These are phyloP conservation scores for Ricinus communis DNA, from an alignment of 345 rosid genomes.

Conservation along the genomic window DNA sequence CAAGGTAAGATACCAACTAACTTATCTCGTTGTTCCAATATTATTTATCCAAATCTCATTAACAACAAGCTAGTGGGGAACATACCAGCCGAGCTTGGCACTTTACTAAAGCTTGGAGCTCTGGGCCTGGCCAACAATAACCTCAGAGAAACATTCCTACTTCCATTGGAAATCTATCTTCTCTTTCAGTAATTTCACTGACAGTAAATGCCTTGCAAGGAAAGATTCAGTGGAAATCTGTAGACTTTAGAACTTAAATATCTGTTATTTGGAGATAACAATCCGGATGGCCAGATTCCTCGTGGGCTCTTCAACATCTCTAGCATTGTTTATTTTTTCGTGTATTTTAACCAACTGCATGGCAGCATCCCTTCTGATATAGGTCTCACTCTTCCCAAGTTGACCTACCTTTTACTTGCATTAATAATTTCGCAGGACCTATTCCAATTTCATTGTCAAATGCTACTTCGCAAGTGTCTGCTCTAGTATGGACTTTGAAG, in stretches of 20 bases:
- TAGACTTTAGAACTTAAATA: background rate
- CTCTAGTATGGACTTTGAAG: slow-evolving; percentile 7
- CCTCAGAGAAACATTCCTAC: slow-evolving; percentile 12
- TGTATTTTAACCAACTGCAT: slow-evolving; percentile 18
- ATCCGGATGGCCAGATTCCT: slow-evolving; percentile 19
- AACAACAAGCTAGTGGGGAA: slow-evolving; percentile 3
- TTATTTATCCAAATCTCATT: background rate
- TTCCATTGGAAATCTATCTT: background rate
- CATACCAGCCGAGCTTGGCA: slow-evolving; percentile 11
- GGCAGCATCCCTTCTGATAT: slow-evolving; percentile 22
- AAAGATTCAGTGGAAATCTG: slow-evolving; percentile 16
- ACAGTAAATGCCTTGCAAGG: background rate
- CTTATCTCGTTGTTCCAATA: slow-evolving; percentile 3
- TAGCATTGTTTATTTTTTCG: background rate
- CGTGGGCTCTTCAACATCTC: slow-evolving; percentile 23
- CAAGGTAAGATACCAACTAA: slow-evolving; percentile 9
- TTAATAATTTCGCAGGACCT: background rate
- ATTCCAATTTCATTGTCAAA: slow-evolving; percentile 15
- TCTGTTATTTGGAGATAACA: slow-evolving; percentile 17
- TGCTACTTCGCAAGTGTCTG: slow-evolving; percentile 9
- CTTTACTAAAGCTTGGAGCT: background rate
- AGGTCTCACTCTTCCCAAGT: slow-evolving; percentile 16
- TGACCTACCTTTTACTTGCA: background rate
- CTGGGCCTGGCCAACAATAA: background rate
- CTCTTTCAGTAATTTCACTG: too few species aligned